A percentile compares a stretch with the other conserved stretches of the same genome.
These are phyloP conservation scores for Myrmaecium sp. DNA, from an alignment of 2,329 filamentous ascomycete genomes.

Conservation along the genomic window DNA sequence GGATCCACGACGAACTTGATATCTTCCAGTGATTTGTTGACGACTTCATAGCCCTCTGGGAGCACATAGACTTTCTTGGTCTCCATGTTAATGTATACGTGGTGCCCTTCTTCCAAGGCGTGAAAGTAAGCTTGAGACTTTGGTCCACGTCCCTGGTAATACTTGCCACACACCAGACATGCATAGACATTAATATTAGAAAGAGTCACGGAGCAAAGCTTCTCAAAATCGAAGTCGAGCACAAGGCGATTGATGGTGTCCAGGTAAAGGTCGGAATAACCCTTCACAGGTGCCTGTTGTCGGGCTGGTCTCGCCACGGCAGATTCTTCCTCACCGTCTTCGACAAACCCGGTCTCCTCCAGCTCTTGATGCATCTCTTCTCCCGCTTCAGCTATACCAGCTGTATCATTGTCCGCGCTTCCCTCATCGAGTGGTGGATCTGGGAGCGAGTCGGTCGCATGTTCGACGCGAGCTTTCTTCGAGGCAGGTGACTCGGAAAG, in stretches of 20 bases:
- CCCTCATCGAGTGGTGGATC: conserved; percentile 5
- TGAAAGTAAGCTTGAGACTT: conserved; percentile 98
- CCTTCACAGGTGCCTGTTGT: conserved; percentile 64
- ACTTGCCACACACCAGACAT: conserved; percentile 92
- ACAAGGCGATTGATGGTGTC: conserved; percentile 90
- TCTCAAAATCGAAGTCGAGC: conserved; percentile 97
- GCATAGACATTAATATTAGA: conserved; percentile 99
- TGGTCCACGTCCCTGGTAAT: conserved; percentile 83
- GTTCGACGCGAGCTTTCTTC: conserved; percentile 30
- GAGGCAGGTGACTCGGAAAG: conserved; percentile 28
- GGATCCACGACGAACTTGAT: conserved; percentile 98
- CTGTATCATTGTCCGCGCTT: conserved; percentile 9
- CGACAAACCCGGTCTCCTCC: conserved; percentile 15
- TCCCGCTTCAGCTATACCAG: conserved; percentile 19
- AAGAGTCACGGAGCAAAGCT: conserved; percentile 86
- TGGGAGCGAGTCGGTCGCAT: conserved; percentile 20
- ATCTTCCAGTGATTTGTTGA: conserved; percentile 84
- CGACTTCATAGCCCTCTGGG: conserved; percentile 93
- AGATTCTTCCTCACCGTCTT: conserved; percentile 20
- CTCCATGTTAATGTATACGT: conserved; percentile 97
- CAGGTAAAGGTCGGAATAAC: conserved; percentile 90
- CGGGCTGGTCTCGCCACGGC: conserved; percentile 35
- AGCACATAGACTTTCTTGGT: conserved; percentile 82
- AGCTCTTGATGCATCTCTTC: conserved; percentile 19
- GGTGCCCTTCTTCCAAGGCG: conserved; percentile 83